These are phyloP conservation scores for Stipa capillata DNA, from an alignment of 176 grass and related monocot genomes.

Conservation along the genomic window DNA sequence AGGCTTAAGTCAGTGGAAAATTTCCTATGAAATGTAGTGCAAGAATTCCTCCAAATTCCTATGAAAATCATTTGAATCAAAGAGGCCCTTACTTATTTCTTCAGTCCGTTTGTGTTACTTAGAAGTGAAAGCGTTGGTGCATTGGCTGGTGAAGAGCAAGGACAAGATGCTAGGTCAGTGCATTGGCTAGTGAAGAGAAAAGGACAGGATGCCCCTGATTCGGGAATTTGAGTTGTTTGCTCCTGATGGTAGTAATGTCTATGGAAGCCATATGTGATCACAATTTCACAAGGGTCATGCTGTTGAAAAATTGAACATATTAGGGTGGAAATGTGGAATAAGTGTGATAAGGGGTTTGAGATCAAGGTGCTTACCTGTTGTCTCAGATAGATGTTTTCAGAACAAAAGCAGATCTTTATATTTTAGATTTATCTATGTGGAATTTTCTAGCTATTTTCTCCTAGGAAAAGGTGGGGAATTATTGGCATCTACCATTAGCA, in stretches of 20 bases:
- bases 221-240: constrained; percentile 44
- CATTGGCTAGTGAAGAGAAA: no score
- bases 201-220: no score
- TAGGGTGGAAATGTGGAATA: background rate
- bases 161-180: no score
- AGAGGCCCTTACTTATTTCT: constrained; percentile 17
- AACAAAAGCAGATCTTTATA: background rate
- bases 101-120: constrained; percentile 14
- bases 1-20: no score
- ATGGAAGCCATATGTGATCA: no score
- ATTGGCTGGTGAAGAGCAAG: constrained; percentile 34
- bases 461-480: no score
- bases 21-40: no score
- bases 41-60: no score
- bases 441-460: no score
- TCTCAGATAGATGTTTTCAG: background rate
- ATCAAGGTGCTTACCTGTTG: background rate
- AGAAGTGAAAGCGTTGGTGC: constrained; percentile 45
- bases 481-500: no score
- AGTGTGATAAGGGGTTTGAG: background rate
- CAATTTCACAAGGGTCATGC: background rate
- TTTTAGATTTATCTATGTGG: no score
- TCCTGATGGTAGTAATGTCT: background rate
- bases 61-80: no score
- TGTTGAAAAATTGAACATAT: background rate